Base-by-base conservation (phyloP, 2,329 filamentous ascomycete species). In the Colletotrichum theobromicola region DNA sequence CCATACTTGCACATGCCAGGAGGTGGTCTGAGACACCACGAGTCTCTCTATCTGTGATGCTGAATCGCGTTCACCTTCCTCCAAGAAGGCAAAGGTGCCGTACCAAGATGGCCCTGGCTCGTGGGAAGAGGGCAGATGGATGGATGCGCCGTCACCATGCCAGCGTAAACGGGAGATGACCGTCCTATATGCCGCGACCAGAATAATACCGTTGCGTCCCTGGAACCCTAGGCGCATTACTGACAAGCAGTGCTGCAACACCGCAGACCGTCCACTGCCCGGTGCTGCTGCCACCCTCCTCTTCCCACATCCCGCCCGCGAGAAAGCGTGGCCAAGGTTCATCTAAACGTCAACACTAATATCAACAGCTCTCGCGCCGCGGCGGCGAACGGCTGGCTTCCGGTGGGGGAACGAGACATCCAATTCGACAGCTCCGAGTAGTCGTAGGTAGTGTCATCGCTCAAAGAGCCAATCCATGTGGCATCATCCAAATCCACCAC, bases 271-370 rank as follows among this genome's bases (percentile, higher is more conserved):
- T 63, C 53, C 34, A 66, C 30, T 80, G 79, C 37, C 42, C 67
- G 74, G 15, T 81, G 79, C 72, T 80, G 81, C 53, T 82, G 77
- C 57, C 78, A 77, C 70, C 80, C n/a, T 28, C 34, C 60, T 64
- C 13, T 4, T 70, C 28, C 35, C 66, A 26, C 57, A 53, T 67
- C 21, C 60, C 60, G 28, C 34, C 26, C 16, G 15, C 26, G 13
- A 28, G 21, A 24, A 42, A 46, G 24, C 26, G 62, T 34, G 26
- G 26, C 16, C 10, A 70, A 68, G 53, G 65, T 72, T 72, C 70
- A 18, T 72, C 65, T 26, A 46, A 63, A 57, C 32, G 12, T 61
- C 34, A 58, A 63, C 21, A 60, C 4, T 62, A 50, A 34, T 18
- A 60, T 18, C 35, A 37, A 42, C 35, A 64, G 37, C 30, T 32